Evolutionary conservation across 192 early-diverging fungal species (phyloP), one percentile per base, ranked within the genome.

Genomic region (Podila verticillata): DNA sequence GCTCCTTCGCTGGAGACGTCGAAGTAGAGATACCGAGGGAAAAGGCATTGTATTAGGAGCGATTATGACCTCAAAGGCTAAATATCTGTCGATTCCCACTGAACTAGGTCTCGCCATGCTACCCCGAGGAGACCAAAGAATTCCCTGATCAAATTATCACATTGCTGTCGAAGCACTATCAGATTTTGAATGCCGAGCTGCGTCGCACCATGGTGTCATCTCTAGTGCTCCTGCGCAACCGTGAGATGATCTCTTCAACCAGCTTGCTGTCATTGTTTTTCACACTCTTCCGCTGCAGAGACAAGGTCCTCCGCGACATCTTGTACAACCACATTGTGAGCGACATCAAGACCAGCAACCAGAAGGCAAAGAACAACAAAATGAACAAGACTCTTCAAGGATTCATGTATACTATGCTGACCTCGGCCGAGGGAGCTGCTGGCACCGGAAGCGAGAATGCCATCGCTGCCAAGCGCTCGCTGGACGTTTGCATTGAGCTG

Each of bases 341-440:
- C 60, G 97, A 99, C 83, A 96, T 99, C 86, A 96, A 96, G 79
- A 91, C 89, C 61, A 89, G 95, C 56, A 99, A 99, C 86, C 88
- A 87, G 34, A 96, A 96, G 78, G 87, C 91, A 31, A 97, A 96
- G 83, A 98, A 99, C 89, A 97, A 98, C 90, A 95, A 95, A 82
- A 86, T 99, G 59, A 99, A 99, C 92, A 98, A 97, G 81, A 91
- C 93, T 22, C 86, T 99, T 51, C 98, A 99, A 86, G 94, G 93
- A 64, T 98, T 94, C 73, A 99, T 99, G 97, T 99, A 96, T 83
- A 97, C 92, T 60, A 96, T 99, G 91, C 84, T 98, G 24, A 92
- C 90, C 49, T 86, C 88, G 47, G 88, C 91, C 17, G 89, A 90
- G 49, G 83, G 88, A 2, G 88, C 89, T 47, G 90, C 89, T 73